A percentile compares a stretch with the other conserved stretches of the same genome.
Evolutionary conservation across 2,329 filamentous ascomycete genomes (phyloP).

Genomic region (Aureobasidium sp.): DNA sequence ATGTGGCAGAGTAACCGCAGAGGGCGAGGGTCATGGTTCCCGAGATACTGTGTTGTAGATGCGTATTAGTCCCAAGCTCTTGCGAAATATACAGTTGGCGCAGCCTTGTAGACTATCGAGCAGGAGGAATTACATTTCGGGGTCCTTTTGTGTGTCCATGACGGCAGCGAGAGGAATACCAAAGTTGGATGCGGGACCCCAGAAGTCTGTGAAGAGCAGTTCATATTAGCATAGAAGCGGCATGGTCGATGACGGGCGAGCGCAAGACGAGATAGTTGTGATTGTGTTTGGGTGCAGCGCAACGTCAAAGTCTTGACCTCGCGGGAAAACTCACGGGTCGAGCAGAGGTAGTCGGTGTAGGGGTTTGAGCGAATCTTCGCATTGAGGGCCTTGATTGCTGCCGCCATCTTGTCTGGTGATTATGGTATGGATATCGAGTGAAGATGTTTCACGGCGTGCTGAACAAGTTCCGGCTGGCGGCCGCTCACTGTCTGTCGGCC

Average conservation of each 20-base stretch:
- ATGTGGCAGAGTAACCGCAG: constrained; percentile 51
- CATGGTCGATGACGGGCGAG: not conserved
- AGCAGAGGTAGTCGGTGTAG: constrained; percentile 43
- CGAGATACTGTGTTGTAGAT: constrained; percentile 44
- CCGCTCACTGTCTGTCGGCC: not conserved
- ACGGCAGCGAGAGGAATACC: constrained; percentile 46
- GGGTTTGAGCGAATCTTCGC: constrained; percentile 43
- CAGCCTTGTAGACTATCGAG: not conserved
- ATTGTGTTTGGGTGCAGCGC: not conserved
- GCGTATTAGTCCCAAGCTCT: constrained; percentile 10
- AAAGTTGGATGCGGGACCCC: constrained; percentile 44
- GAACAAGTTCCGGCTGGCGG: not conserved
- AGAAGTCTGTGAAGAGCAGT: constrained; percentile 35
- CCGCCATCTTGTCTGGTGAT: constrained; percentile 34
- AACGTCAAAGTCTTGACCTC: not conserved
- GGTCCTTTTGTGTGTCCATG: constrained; percentile 45
- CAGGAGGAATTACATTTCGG: constrained; percentile 35
- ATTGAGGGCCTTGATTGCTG: constrained; percentile 45
- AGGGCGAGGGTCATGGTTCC: constrained; percentile 55
- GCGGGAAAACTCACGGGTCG: constrained; percentile 38
- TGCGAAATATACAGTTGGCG: not conserved
- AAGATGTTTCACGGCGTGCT: constrained; percentile 8
- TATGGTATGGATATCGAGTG: not conserved
- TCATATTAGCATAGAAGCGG: not conserved
- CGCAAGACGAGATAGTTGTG: not conserved